phyloP scores from a whole-genome alignment of 805 yeast genomes.

The Metschnikowia orientalis region DNA sequence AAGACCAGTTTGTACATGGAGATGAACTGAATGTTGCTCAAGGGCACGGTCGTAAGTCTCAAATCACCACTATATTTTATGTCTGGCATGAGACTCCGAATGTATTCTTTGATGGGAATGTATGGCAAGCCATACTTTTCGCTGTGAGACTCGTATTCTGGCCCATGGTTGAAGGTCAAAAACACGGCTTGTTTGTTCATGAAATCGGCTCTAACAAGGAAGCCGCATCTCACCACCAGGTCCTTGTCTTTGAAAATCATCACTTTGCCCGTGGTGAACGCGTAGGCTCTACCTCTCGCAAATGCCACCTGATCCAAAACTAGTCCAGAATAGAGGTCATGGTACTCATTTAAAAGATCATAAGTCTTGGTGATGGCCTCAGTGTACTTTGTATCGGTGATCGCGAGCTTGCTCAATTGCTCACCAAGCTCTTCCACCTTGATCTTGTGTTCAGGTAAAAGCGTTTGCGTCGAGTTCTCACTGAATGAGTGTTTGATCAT shows the following conservation, averaged over 20 bases:
- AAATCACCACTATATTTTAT: slow-evolving; percentile 33
- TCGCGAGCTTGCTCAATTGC: slow-evolving; percentile 36
- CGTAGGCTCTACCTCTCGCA: slow-evolving; percentile 43
- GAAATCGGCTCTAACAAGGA: slow-evolving; percentile 44
- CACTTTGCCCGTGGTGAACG: slow-evolving; percentile 51
- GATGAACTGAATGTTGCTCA: slow-evolving; percentile 41
- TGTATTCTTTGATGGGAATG: slow-evolving; percentile 31
- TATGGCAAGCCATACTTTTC: slow-evolving; percentile 30
- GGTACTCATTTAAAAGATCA: slow-evolving; percentile 43
- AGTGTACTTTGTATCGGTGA: slow-evolving; percentile 33
- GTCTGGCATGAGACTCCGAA: slow-evolving; percentile 30
- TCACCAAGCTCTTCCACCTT: slow-evolving; percentile 52
- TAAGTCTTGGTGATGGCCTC: slow-evolving; percentile 45
- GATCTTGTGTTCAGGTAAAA: slow-evolving; percentile 80
- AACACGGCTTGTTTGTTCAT: slow-evolving; percentile 31
- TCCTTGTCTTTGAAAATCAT: slow-evolving; percentile 52
- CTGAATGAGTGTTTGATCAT: slow-evolving; percentile 95
- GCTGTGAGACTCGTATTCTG: slow-evolving; percentile 23
- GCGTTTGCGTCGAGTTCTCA: slow-evolving; percentile 81
- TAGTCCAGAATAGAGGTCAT: slow-evolving; percentile 41
- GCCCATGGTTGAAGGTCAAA: slow-evolving; percentile 45
- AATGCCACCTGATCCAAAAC: slow-evolving; percentile 45
- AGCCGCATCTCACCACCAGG: slow-evolving; percentile 45
- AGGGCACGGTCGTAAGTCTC: slow-evolving; percentile 37
- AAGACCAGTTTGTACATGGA: slow-evolving; percentile 34